phyloP scores from a whole-genome alignment of 1,284 basidiomycete species.

The Cryptococcus sp. region DNA sequence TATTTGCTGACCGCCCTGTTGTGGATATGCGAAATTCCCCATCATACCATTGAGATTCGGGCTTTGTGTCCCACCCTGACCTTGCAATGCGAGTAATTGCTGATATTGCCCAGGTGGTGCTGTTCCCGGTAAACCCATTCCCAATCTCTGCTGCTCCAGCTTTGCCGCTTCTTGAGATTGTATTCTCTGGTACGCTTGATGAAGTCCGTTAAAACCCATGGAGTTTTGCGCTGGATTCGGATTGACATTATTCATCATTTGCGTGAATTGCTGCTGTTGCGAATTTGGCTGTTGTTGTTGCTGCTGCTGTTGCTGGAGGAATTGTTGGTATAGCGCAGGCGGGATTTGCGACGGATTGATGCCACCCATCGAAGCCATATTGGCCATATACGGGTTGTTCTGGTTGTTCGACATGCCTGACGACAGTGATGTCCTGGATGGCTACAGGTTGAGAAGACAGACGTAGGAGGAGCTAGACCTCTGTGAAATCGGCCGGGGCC shows the following conservation, averaged over 20 bases:
- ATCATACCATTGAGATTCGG: not conserved
- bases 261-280: slow-evolving; percentile 1
- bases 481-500: no score
- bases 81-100: slow-evolving; percentile 1
- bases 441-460: no score
- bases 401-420: not conserved
- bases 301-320: not conserved
- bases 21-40: not conserved
- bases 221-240: slow-evolving; percentile 6
- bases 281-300: slow-evolving; percentile 1
- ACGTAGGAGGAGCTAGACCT: no score
- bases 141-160: slow-evolving; percentile 7
- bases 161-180: slow-evolving; percentile 8
- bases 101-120: not conserved
- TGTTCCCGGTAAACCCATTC: slow-evolving; percentile 8
- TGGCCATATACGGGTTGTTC: not conserved
- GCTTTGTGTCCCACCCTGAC: not conserved
- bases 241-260: slow-evolving; percentile 3
- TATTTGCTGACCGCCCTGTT: slow-evolving; percentile 1
- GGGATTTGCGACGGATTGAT: not conserved
- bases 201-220: not conserved
- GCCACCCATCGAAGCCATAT: not conserved
- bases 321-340: not conserved
- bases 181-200: slow-evolving; percentile 6
- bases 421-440: not conserved